Evolutionary conservation across 2,329 filamentous ascomycete genomes (phyloP).

Genomic region (Arthrinium puccinioides): DNA sequence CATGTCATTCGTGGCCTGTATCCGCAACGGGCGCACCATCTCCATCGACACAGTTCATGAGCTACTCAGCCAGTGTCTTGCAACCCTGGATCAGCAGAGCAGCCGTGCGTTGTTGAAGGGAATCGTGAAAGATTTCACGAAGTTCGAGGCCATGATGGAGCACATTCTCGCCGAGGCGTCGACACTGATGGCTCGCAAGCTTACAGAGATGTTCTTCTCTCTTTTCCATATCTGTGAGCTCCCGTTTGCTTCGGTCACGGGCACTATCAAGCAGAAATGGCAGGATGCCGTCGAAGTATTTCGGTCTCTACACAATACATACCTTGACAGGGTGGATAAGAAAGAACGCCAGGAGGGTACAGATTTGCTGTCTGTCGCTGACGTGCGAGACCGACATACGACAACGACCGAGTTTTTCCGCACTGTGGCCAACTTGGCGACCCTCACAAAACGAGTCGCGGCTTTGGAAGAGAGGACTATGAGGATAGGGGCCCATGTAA

Average conservation of each 20-base stretch:
- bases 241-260: conserved; percentile 9
- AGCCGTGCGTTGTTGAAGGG: conserved; percentile 16
- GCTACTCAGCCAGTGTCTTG: conserved; percentile 17
- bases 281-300: neutral
- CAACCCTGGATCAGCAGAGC: conserved; percentile 10
- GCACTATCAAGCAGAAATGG: neutral
- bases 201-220: conserved; percentile 14
- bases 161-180: conserved; percentile 9
- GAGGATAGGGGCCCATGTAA: conserved; percentile 10
- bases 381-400: too few relatives aligned
- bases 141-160: conserved; percentile 13
- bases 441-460: conserved; percentile 10
- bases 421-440: conserved; percentile 10
- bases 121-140: conserved; percentile 12
- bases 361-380: too few relatives aligned
- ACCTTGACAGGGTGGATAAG: neutral
- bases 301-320: neutral
- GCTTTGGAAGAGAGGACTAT: conserved; percentile 12
- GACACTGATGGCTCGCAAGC: conserved; percentile 6
- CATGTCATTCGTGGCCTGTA: conserved; percentile 19
- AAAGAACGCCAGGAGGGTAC: neutral
- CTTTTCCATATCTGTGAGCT: conserved; percentile 17
- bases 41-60: conserved; percentile 15
- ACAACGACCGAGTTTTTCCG: conserved; percentile 1
- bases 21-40: conserved; percentile 14